Evolutionary conservation across 352 stramenopile species (phyloP), one percentile per base, ranked within the genome.

Genomic region (Phytophthora pistaciae): DNA sequence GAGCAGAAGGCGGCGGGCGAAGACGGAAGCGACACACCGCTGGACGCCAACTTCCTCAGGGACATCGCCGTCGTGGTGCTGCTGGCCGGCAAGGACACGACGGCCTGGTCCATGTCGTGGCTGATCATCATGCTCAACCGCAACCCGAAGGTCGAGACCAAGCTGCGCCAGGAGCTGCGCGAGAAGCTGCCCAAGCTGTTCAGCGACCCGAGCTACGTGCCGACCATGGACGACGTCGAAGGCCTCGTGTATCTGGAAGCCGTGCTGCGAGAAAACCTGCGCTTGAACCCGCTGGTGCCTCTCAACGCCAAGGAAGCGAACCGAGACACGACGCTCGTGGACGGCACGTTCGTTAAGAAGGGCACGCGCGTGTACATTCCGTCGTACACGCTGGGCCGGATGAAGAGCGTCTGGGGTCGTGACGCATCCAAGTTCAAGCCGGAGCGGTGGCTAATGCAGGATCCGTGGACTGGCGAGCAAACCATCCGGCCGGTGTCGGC

Each of bases 31-130:
- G 77, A 67, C 14, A 55, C 40, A 0, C 64, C 66, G 14, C 49
- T 88, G 16, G 70, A 79, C 7, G 64, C 78, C 11, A 86, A 85
- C 36, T 87, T 88, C 53, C 70, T 97, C 21, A 62, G 77, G 9
- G 84, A 95, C 31, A 74, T 97, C n/a, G 71, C 89, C 5, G 74
- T 96, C 6, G 81, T 79, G 11, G 84, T 97, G 52, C 66, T 97
- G 29, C 59, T 90, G 21, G 90, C 83, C 14, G 91, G 88, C 4
- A 82, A 90, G 31, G 91, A 96, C 60, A 96, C 85, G 0, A 96
- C 91, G 1, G 85, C 88, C 1, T 77, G 58, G 56, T 88, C 87
- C 31, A 56, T 96, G 23, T 80, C 70, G 31, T 97, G 91, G 91
- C 65, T 92, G 7, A 76, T 96, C 25, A 85, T 91, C 57, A 80